Evolutionary conservation across 495 filamentous ascomycete species (phyloP).

Genomic region (Tuber magnatum): DNA sequence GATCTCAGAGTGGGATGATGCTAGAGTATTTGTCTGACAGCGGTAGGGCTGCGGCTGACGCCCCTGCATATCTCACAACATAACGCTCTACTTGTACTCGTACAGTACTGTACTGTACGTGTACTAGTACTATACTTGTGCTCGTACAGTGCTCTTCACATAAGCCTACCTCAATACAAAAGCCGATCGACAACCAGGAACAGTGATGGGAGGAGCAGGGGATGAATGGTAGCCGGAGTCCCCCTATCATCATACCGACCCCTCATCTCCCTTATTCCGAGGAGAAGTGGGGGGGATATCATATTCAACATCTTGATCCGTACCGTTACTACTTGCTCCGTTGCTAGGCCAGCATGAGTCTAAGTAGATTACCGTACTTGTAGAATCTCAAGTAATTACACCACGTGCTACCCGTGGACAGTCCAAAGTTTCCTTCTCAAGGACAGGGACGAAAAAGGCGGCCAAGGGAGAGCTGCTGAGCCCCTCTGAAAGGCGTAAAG

Average conservation of each 20-base stretch:
- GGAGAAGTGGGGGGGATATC: neutral
- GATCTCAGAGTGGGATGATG: too few species aligned
- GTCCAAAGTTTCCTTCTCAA: neutral
- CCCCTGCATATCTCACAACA: too few species aligned
- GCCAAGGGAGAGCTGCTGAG: neutral
- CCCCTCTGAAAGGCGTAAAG: neutral
- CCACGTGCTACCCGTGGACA: neutral
- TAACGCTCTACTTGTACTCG: too few species aligned
- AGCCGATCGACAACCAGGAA: neutral
- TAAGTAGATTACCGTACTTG: too few species aligned
- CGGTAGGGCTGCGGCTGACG: too few species aligned
- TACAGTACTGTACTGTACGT: too few species aligned
- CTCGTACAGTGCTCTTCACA: neutral
- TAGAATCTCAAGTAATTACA: neutral
- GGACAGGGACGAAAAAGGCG: neutral
- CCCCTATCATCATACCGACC: neutral
- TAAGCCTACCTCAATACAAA: neutral
- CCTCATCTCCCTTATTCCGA: neutral
- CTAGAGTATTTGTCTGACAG: too few species aligned
- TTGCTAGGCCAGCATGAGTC: neutral
- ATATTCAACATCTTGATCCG: neutral
- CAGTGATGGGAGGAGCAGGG: neutral
- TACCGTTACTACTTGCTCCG: neutral
- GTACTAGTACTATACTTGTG: too few species aligned
- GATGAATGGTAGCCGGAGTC: neutral